Evolutionary conservation across 2,329 filamentous ascomycete species (phyloP).

Genomic region (Ramularia endophylla): DNA sequence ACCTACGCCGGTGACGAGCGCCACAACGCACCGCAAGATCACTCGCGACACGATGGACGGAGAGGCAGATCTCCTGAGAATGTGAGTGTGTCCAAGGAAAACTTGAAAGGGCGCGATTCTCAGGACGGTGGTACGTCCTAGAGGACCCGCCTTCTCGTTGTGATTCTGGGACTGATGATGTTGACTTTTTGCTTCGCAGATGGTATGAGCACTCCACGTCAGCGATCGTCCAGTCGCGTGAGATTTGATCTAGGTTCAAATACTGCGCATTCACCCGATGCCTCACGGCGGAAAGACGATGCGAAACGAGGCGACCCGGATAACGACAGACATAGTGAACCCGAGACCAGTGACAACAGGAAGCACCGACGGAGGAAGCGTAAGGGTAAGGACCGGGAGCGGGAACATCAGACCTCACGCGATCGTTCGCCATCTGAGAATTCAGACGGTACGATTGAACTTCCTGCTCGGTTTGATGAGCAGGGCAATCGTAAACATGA

Average conservation of each 20-base stretch:
- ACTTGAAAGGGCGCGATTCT: constrained; percentile 22
- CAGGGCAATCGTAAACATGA: constrained; percentile 28
- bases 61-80: constrained; percentile 34
- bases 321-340: constrained; percentile 14
- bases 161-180: constrained; percentile 1
- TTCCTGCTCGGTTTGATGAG: constrained; percentile 33
- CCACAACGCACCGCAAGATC: constrained; percentile 21
- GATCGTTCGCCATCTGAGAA: constrained; percentile 21
- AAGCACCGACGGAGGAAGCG: constrained; percentile 17
- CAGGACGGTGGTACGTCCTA: constrained; percentile 23
- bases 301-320: constrained; percentile 17
- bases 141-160: constrained; percentile 11
- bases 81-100: constrained; percentile 40
- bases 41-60: constrained; percentile 17
- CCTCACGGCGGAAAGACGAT: constrained; percentile 17
- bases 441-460: constrained; percentile 30
- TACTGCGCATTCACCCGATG: constrained; percentile 25
- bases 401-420: constrained; percentile 15
- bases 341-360: constrained; percentile 16
- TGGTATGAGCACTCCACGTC: constrained; percentile 25
- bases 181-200: constrained; percentile 15
- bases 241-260: constrained; percentile 29
- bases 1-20: constrained; percentile 28
- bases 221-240: constrained; percentile 26
- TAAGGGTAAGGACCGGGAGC: constrained; percentile 15